A percentile compares a stretch with the other conserved stretches of the same genome.
These are phyloP conservation scores for Calonectria crousiana DNA, from an alignment of 2,329 filamentous ascomycete species.

Conservation along the genomic window DNA sequence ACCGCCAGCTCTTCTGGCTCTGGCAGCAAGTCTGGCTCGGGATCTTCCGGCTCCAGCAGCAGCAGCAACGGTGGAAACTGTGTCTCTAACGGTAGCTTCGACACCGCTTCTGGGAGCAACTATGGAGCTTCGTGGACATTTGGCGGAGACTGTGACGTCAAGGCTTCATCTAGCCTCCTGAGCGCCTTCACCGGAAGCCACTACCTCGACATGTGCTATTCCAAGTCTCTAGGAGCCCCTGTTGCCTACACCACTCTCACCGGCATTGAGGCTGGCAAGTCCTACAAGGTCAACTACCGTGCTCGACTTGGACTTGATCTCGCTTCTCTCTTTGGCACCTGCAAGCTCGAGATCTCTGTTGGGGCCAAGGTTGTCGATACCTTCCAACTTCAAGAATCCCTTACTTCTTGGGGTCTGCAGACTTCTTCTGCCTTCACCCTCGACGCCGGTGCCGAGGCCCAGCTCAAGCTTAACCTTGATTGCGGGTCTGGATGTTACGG, in stretches of 20 bases:
- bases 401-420: not conserved
- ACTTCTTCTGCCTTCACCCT: not conserved
- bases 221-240: not conserved
- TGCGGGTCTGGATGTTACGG: not conserved
- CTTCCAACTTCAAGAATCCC: not conserved
- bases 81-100: not conserved
- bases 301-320: not conserved
- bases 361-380: not conserved
- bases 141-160: not conserved
- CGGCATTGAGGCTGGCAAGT: not conserved
- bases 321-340: not conserved
- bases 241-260: not conserved
- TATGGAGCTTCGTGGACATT: not conserved
- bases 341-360: not conserved
- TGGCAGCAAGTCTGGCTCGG: not conserved
- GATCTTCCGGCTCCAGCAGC: not conserved
- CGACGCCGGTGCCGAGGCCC: not conserved
- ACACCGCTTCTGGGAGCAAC: not conserved
- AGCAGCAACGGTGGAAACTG: not conserved
- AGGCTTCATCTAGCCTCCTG: not conserved
- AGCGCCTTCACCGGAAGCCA: not conserved
- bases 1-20: not conserved
- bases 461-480: not conserved
- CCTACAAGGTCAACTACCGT: not conserved
- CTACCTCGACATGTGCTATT: not conserved